These are phyloP conservation scores for Dipteronia dyeriana DNA, from an alignment of 345 rosid genomes.

Conservation along the genomic window DNA sequence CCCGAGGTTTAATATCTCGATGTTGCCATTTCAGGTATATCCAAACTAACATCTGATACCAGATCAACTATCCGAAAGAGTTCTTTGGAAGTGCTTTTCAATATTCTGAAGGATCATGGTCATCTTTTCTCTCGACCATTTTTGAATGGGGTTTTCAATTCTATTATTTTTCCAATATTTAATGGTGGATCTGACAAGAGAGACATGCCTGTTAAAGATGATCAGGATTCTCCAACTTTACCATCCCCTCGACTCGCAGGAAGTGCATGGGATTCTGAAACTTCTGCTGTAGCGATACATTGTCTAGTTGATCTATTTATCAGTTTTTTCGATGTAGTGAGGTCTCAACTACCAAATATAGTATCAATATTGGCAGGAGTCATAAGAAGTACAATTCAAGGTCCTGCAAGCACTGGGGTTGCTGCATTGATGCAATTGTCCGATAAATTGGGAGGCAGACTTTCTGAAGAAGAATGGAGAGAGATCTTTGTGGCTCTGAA, in stretches of 20 bases:
- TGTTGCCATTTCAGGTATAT: slow-evolving; percentile 69
- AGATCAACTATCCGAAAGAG: slow-evolving; percentile 82
- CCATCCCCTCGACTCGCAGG: slow-evolving; percentile 48
- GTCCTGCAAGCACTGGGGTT: slow-evolving; percentile 80
- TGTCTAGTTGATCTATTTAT: slow-evolving; percentile 78
- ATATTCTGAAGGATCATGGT: slow-evolving; percentile 95
- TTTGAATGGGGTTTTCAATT: slow-evolving; percentile 63
- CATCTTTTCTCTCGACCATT: slow-evolving; percentile 79
- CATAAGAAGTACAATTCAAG: slow-evolving; percentile 72
- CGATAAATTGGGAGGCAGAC: slow-evolving; percentile 54
- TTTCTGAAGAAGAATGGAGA: slow-evolving; percentile 78
- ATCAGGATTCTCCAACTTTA: slow-evolving; percentile 38
- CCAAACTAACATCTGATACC: slow-evolving; percentile 80
- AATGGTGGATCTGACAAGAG: slow-evolving; percentile 43
- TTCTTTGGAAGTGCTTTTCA: slow-evolving; percentile 89
- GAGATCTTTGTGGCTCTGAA: slow-evolving; percentile 61
- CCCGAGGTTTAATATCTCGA: neutral
- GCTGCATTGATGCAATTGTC: slow-evolving; percentile 63
- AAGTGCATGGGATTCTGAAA: slow-evolving; percentile 78
- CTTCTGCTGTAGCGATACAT: slow-evolving; percentile 64
- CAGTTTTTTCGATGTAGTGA: slow-evolving; percentile 51
- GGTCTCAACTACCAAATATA: slow-evolving; percentile 67
- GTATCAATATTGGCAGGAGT: slow-evolving; percentile 66
- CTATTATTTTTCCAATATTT: slow-evolving; percentile 70
- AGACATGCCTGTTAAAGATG: slow-evolving; percentile 43